Evolutionary conservation across 2,329 filamentous ascomycete species (phyloP).

Genomic region (Didymella segeticola): DNA sequence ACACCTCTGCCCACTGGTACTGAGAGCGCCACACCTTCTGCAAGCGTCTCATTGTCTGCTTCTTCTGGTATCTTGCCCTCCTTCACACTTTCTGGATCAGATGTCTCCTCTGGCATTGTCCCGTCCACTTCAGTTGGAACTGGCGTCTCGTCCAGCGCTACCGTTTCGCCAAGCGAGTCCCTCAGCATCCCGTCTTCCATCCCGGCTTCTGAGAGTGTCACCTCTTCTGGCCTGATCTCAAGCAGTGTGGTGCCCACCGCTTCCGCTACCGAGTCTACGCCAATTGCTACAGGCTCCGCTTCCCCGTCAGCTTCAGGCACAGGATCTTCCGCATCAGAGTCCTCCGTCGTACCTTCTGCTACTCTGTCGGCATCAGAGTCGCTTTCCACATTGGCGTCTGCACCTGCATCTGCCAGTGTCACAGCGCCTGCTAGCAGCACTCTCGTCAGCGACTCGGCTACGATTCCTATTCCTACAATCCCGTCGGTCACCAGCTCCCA

Average conservation of each 20-base stretch:
- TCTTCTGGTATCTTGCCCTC: constrained; percentile 21
- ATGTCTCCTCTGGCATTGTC: constrained; percentile 10
- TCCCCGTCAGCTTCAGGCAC: constrained; percentile 3
- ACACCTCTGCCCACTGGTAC: constrained; percentile 11
- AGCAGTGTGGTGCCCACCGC: constrained; percentile 2
- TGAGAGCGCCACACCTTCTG: constrained; percentile 5
- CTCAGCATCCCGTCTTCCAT: constrained; percentile 29
- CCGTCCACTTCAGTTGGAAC: constrained; percentile 9
- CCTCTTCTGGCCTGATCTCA: constrained; percentile 10
- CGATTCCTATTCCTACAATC: constrained; percentile 24
- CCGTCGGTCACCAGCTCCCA: constrained; percentile 29
- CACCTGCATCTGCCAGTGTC: constrained; percentile 8
- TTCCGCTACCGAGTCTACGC: constrained; percentile 6
- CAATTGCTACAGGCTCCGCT: background rate
- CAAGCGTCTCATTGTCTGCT: constrained; percentile 10
- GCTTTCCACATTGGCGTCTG: constrained; percentile 5
- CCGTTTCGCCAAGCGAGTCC: constrained; percentile 12
- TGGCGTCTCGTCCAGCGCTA: constrained; percentile 10
- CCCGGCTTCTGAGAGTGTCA: constrained; percentile 26
- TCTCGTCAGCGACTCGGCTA: constrained; percentile 17
- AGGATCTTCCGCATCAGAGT: background rate
- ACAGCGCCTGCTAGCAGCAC: constrained; percentile 7
- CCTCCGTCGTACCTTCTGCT: constrained; percentile 4
- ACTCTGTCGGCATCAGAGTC: constrained; percentile 14
- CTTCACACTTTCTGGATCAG: constrained; percentile 18